phyloP scores from a whole-genome alignment of 1,139 yeast genomes.

The Nakaseomyces delphensis region DNA sequence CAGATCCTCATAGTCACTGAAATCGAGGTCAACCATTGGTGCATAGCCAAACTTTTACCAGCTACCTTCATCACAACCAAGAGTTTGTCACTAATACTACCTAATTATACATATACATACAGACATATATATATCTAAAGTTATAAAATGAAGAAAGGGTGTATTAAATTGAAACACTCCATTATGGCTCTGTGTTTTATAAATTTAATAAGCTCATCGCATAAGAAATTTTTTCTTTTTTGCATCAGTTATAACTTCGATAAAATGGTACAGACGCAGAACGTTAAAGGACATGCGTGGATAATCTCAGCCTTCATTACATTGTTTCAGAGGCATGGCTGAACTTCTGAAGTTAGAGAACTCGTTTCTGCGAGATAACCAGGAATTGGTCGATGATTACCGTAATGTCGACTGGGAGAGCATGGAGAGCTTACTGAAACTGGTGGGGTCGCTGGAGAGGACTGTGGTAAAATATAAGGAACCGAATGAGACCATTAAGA shows the following conservation, averaged over 20 bases:
- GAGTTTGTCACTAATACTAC: no score
- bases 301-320: no score
- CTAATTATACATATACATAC: no score
- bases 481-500: constrained; percentile 29
- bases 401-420: constrained; percentile 22
- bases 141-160: no score
- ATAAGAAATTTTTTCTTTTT: background rate
- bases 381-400: constrained; percentile 24
- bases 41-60: no score
- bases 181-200: no score
- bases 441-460: constrained; percentile 28
- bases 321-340: background rate
- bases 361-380: constrained; percentile 31
- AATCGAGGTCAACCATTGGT: constrained; percentile 1
- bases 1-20: constrained; percentile 1
- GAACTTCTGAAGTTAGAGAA: background rate
- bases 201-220: background rate
- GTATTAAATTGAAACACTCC: background rate
- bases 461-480: constrained; percentile 30
- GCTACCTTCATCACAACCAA: no score
- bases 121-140: no score
- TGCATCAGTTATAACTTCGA: no score
- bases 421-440: constrained; percentile 21
- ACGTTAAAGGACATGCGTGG: background rate
- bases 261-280: no score